phyloP scores from a whole-genome alignment of 768 basidiomycete genomes.

The Boletus pseudopeckii region DNA sequence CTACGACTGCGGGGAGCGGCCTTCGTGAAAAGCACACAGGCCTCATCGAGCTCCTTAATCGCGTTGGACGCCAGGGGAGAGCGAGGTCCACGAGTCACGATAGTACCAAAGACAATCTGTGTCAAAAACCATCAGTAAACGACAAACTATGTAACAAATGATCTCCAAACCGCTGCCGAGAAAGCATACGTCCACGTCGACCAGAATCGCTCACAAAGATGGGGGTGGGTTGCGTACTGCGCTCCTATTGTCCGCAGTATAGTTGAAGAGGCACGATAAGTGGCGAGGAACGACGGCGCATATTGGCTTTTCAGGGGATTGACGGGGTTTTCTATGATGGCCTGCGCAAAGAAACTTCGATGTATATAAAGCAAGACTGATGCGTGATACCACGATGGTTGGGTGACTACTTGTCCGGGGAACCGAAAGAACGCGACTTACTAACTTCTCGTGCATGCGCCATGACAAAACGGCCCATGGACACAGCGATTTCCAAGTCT shows the following conservation, averaged over 20 bases:
- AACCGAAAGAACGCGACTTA: conserved; percentile 22
- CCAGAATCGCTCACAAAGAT: conserved; percentile 55
- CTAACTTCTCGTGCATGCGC: conserved; percentile 35
- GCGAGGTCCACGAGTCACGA: conserved; percentile 69
- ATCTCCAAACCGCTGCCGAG: conserved; percentile 45
- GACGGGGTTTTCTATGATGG: conserved; percentile 61
- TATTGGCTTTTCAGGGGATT: conserved; percentile 67
- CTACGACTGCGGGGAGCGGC: conserved; percentile 57
- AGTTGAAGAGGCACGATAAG: conserved; percentile 55
- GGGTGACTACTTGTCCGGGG: background rate
- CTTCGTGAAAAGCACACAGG: conserved; percentile 61
- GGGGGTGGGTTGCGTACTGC: conserved; percentile 46
- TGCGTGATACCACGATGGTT: background rate
- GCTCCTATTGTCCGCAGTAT: conserved; percentile 51
- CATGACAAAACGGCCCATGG: conserved; percentile 41
- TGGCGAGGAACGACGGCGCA: conserved; percentile 60
- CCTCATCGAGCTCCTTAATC: conserved; percentile 66
- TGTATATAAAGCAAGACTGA: conserved; percentile 62
- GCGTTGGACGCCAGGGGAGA: conserved; percentile 66
- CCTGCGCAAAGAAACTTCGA: conserved; percentile 67
- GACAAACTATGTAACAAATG: background rate
- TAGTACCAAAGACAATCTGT: conserved; percentile 75
- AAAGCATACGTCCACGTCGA: conserved; percentile 60
- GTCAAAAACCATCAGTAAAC: conserved; percentile 1
- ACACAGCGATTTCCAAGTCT: conserved; percentile 18